These are phyloP conservation scores for Citeromyces nyonsensis DNA, from an alignment of 805 yeast species.

Conservation along the genomic window DNA sequence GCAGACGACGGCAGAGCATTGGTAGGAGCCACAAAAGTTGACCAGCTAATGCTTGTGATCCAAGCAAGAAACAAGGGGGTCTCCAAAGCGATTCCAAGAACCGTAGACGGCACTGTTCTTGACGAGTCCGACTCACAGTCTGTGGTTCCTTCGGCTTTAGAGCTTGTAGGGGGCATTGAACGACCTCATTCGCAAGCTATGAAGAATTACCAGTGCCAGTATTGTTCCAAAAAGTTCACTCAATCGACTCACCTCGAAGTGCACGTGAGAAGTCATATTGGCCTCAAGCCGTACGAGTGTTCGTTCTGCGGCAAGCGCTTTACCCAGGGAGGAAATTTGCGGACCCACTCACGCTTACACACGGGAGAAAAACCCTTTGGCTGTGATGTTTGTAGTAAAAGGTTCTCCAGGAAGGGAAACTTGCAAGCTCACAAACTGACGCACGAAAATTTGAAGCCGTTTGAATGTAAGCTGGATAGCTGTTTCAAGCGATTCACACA, in stretches of 20 bases:
- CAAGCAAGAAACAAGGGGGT: constrained; percentile 77
- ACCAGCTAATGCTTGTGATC: constrained; percentile 79
- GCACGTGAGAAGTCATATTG: constrained; percentile 78
- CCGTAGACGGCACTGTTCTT: constrained; percentile 54
- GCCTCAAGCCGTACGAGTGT: constrained; percentile 74
- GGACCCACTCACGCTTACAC: constrained; percentile 76
- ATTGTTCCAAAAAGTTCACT: constrained; percentile 28
- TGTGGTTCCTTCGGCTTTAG: constrained; percentile 41
- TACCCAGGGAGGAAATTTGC: constrained; percentile 80
- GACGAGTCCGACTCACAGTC: constrained; percentile 22
- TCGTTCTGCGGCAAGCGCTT: constrained; percentile 65
- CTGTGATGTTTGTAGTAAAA: constrained; percentile 62
- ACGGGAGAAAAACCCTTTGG: constrained; percentile 87
- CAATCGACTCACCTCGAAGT: constrained; percentile 60
- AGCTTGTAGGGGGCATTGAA: constrained; percentile 69
- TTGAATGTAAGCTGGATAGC: constrained; percentile 60
- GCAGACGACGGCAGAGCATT: constrained; percentile 54
- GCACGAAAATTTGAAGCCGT: constrained; percentile 69
- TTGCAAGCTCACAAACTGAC: constrained; percentile 77
- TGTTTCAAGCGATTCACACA: constrained; percentile 84
- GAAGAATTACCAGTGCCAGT: constrained; percentile 21
- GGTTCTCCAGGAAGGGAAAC: constrained; percentile 84
- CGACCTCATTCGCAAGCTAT: constrained; percentile 29
- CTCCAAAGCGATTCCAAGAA: constrained; percentile 44
- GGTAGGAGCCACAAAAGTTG: constrained; percentile 80